Percentiles rank a stretch among this genome's conserved stretches.
Evolutionary conservation across 2,329 filamentous ascomycete species (phyloP).

Genomic region (Chaetomiaceae sp.): DNA sequence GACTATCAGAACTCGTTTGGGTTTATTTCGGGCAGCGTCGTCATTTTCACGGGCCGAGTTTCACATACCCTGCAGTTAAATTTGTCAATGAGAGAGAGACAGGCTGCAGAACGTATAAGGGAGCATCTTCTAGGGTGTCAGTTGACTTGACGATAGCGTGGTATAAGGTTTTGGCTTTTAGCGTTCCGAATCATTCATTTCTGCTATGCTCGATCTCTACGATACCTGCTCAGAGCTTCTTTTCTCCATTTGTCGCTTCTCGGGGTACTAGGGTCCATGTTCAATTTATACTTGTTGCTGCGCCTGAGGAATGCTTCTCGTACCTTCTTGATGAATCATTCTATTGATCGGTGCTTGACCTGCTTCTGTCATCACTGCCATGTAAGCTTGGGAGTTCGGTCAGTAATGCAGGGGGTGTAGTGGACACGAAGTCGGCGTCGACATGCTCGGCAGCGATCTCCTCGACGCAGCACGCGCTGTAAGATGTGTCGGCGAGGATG

Average conservation of each 20-base stretch:
- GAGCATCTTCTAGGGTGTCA: no score
- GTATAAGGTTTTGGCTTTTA: no score
- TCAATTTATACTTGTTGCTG: neutral
- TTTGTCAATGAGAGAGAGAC: neutral
- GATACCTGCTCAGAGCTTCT: neutral
- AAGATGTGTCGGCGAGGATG: constrained; percentile 91
- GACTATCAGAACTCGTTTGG: no score
- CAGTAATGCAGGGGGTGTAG: constrained; percentile 43
- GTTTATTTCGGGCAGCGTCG: no score
- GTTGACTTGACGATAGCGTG: no score
- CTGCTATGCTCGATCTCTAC: neutral
- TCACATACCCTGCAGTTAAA: neutral
- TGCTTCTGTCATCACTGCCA: neutral
- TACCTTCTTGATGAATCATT: neutral
- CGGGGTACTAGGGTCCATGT: neutral
- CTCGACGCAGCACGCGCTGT: constrained; percentile 94
- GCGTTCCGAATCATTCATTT: no score
- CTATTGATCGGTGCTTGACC: neutral
- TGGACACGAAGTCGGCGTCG: constrained; percentile 89
- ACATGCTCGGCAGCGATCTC: constrained; percentile 95
- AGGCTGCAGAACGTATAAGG: neutral
- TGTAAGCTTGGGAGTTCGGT: neutral
- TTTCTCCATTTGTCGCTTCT: neutral
- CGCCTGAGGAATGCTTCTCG: neutral
- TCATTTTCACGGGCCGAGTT: neutral